Conservation (phyloP, 1,139 yeast species). For the Kluyveromyces sp. region DNA sequence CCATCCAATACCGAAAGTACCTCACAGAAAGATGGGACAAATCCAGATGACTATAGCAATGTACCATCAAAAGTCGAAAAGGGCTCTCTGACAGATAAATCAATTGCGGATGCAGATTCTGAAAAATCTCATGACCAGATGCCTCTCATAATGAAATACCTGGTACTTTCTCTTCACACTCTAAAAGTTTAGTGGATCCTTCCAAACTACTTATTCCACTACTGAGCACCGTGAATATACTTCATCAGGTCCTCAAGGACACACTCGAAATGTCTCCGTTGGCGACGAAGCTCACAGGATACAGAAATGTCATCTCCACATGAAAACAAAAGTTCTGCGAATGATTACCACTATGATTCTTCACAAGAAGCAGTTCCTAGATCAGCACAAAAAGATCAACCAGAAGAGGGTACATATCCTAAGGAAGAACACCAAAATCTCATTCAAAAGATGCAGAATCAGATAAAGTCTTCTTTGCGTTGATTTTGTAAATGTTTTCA, state of each 20-base stretch:
- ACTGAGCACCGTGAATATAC: neutral
- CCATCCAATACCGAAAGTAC: neutral
- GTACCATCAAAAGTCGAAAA: no score
- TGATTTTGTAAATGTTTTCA: no score
- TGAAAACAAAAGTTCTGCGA: neutral
- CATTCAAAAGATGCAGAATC: neutral
- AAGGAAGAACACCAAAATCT: neutral
- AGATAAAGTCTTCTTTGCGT: slow-evolving; percentile 1
- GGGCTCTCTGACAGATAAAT: neutral
- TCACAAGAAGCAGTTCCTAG: neutral
- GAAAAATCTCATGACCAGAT: neutral
- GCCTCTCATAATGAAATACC: neutral
- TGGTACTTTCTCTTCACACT: neutral
- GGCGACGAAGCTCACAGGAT: neutral
- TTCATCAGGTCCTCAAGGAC: neutral
- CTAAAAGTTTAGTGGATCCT: slow-evolving; percentile 2
- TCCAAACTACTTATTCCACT: neutral
- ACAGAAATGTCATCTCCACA: neutral
- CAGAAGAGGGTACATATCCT: neutral
- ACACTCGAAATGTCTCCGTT: slow-evolving; percentile 1
- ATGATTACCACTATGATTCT: neutral
- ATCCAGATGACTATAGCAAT: no score
- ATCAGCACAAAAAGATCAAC: neutral
- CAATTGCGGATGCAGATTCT: neutral
- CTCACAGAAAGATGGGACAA: no score